phyloP scores from a whole-genome alignment of 192 early-diverging fungal genomes.

The Mortierella claussenii region DNA sequence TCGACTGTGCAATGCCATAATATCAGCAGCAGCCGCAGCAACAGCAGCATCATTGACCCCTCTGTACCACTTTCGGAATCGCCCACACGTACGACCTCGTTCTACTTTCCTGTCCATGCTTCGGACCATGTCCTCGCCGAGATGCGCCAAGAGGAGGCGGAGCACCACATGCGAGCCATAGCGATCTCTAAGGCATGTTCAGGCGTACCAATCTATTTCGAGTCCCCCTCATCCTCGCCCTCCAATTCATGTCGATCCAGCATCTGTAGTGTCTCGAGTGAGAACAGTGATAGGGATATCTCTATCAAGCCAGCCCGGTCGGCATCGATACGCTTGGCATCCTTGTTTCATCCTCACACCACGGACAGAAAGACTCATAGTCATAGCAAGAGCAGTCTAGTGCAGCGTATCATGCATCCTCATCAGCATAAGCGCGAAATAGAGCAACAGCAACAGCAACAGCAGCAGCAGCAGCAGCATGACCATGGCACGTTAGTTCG shows the following conservation, averaged over 20 bases:
- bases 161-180: background rate
- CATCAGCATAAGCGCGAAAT: no score
- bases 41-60: background rate
- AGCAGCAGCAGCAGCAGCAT: conserved; percentile 3
- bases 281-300: conserved; percentile 9
- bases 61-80: conserved; percentile 11
- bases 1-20: background rate
- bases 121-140: no score
- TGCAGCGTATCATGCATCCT: no score
- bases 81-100: conserved; percentile 12
- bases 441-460: conserved; percentile 9
- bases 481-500: background rate
- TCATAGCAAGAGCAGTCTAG: no score
- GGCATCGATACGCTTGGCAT: conserved; percentile 9
- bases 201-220: background rate
- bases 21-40: background rate
- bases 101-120: background rate
- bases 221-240: conserved; percentile 21
- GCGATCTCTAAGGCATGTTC: background rate
- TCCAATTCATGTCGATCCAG: conserved; percentile 36
- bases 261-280: conserved; percentile 23
- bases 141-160: conserved; percentile 10
- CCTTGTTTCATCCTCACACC: conserved; percentile 12
- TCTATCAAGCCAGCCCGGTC: background rate
- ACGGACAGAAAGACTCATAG: background rate